phyloP scores from a whole-genome alignment of 768 basidiomycete genomes.

The Naganishia vaughanmartiniae region DNA sequence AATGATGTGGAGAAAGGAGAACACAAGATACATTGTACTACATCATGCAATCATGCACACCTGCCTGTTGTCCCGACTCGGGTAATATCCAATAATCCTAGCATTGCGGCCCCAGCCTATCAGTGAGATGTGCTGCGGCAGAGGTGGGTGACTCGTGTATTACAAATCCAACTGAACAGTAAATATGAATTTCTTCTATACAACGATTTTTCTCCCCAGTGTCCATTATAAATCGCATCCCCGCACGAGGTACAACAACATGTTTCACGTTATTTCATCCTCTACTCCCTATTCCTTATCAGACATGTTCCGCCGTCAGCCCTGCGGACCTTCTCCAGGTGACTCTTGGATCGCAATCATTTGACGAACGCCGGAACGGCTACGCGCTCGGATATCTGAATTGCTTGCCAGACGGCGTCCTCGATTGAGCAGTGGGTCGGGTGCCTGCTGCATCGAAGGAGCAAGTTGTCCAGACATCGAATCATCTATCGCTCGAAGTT shows the following conservation, averaged over 20 bases:
- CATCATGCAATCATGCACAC: neutral
- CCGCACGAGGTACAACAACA: neutral
- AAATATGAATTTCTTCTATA: neutral
- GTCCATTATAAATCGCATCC: neutral
- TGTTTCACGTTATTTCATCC: neutral
- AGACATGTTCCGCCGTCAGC: neutral
- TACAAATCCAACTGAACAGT: neutral
- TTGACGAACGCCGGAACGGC: slow-evolving; percentile 15
- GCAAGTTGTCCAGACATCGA: neutral
- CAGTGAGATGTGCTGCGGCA: neutral
- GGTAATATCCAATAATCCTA: neutral
- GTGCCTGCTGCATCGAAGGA: neutral
- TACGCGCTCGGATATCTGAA: slow-evolving; percentile 21
- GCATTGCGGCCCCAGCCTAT: neutral
- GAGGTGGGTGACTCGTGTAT: neutral
- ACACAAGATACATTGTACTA: slow-evolving; percentile 8
- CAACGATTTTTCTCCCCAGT: neutral
- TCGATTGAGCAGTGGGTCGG: slow-evolving; percentile 13
- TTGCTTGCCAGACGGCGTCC: slow-evolving; percentile 15
- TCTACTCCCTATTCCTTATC: neutral
- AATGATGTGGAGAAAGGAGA: neutral
- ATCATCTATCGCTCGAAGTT: slow-evolving; percentile 10
- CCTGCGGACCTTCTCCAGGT: slow-evolving; percentile 15
- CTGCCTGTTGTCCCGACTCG: neutral
- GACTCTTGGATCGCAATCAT: slow-evolving; percentile 19